Evolutionary conservation across 176 grass and related monocot genomes (phyloP).

Genomic region (Rhynchospora pubera): DNA sequence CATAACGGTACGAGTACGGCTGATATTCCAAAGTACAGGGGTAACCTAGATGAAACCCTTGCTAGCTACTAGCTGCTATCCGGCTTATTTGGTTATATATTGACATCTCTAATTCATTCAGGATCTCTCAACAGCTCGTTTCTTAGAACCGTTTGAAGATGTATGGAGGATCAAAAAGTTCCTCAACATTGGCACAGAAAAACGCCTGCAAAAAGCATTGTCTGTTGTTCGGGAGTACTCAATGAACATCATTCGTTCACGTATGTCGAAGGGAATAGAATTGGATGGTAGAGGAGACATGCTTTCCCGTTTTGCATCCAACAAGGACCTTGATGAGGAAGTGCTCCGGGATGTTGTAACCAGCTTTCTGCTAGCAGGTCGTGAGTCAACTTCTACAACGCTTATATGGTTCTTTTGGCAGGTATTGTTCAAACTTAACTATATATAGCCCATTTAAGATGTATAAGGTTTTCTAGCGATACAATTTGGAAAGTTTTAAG

Average conservation of each 20-base stretch:
- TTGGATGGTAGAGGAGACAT: slow-evolving; percentile 14
- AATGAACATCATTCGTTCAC: slow-evolving; percentile 24
- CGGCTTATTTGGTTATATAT: neutral
- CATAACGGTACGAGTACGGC: no score
- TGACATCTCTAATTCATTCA: neutral
- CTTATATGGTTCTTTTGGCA: slow-evolving; percentile 45
- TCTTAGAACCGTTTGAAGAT: slow-evolving; percentile 16
- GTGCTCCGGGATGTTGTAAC: slow-evolving; percentile 28
- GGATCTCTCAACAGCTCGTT: slow-evolving; percentile 17
- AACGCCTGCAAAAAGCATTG: neutral
- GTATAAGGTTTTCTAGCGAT: neutral
- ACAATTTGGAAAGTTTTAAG: neutral
- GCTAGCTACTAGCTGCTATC: no score
- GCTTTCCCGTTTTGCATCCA: slow-evolving; percentile 23
- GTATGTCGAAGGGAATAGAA: neutral
- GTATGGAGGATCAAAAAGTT: slow-evolving; percentile 40
- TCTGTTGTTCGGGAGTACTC: neutral
- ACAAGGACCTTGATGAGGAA: slow-evolving; percentile 8
- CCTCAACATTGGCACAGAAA: slow-evolving; percentile 24
- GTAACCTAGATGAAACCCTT: no score
- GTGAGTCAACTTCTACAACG: slow-evolving; percentile 34
- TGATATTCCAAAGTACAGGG: no score
- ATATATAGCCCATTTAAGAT: neutral
- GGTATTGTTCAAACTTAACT: neutral
- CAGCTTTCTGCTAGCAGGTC: slow-evolving; percentile 36